Conservation (phyloP, 2,329 filamentous ascomycete species). For the Herpotrichia juniperi region DNA sequence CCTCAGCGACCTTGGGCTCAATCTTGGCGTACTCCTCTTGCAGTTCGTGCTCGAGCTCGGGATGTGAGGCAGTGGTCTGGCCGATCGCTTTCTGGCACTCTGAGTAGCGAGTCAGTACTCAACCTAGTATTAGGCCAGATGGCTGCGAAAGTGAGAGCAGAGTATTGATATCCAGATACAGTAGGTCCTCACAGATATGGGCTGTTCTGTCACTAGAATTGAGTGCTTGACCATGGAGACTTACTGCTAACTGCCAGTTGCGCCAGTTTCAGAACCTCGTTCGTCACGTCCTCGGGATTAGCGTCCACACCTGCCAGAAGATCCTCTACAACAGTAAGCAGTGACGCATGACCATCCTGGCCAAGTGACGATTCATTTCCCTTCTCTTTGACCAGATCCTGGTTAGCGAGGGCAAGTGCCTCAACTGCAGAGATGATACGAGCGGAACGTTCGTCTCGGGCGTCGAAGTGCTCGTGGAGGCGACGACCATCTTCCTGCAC, state of each 20-base stretch:
- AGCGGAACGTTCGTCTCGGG: constrained; percentile 25
- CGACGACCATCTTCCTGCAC: constrained; percentile 38
- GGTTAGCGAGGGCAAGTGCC: constrained; percentile 29
- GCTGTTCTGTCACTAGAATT: no score
- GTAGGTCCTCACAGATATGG: no score
- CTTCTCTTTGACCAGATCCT: constrained; percentile 21
- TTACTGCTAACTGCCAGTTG: constrained; percentile 39
- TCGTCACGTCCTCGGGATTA: constrained; percentile 29
- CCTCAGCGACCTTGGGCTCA: constrained; percentile 38
- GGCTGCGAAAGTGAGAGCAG: no score
- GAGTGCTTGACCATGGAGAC: constrained; percentile 6
- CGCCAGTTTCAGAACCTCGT: constrained; percentile 29
- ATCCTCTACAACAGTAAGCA: constrained; percentile 34
- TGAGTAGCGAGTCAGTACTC: constrained; percentile 5
- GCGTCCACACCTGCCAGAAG: constrained; percentile 30
- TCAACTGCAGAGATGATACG: constrained; percentile 38
- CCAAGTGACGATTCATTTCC: constrained; percentile 7
- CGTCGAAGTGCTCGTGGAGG: constrained; percentile 33
- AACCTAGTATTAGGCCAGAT: no score
- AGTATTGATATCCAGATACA: no score
- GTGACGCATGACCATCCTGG: constrained; percentile 9
- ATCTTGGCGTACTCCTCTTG: constrained; percentile 38
- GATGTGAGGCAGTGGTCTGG: constrained; percentile 29
- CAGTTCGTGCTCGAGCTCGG: constrained; percentile 36
- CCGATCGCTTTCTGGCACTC: constrained; percentile 39